phyloP scores from a whole-genome alignment of 352 stramenopile species.

The Phytophthora cactorum region DNA sequence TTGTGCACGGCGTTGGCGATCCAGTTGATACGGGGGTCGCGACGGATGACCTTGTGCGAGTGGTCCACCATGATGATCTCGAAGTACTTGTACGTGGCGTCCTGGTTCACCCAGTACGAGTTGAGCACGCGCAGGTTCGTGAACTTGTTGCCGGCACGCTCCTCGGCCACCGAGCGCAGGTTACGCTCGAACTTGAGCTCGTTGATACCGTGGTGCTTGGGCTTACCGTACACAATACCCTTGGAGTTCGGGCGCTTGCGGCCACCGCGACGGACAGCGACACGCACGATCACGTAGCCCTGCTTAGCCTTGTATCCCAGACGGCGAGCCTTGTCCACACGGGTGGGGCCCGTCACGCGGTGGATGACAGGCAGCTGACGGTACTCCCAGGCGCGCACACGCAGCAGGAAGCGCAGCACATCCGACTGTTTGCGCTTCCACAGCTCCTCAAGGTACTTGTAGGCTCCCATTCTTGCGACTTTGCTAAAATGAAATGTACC shows the following conservation, averaged over 20 bases:
- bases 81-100: conserved; percentile 99
- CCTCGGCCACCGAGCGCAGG: conserved; percentile 97
- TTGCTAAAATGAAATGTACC: conserved; percentile 47
- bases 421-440: conserved; percentile 99
- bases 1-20: conserved; percentile 99
- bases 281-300: conserved; percentile 97
- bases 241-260: conserved; percentile 99
- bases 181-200: conserved; percentile 99
- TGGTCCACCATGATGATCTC: conserved; percentile 99
- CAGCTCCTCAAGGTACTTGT: conserved; percentile 99
- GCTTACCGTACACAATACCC: conserved; percentile 99
- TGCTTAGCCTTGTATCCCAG: conserved; percentile 99
- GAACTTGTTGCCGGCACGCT: conserved; percentile 98
- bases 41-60: conserved; percentile 97
- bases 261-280: conserved; percentile 97
- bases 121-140: conserved; percentile 99
- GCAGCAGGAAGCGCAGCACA: conserved; percentile 99
- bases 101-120: conserved; percentile 99
- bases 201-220: conserved; percentile 99
- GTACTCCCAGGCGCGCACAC: conserved; percentile 98
- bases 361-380: conserved; percentile 98
- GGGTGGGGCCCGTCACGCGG: conserved; percentile 94
- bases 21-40: conserved; percentile 99
- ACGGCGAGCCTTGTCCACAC: conserved; percentile 99
- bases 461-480: conserved; percentile 95